Evolutionary conservation across 352 stramenopile species (phyloP), one percentile per base, ranked within the genome.

Genomic region (Ochromonadaceae sp.): DNA sequence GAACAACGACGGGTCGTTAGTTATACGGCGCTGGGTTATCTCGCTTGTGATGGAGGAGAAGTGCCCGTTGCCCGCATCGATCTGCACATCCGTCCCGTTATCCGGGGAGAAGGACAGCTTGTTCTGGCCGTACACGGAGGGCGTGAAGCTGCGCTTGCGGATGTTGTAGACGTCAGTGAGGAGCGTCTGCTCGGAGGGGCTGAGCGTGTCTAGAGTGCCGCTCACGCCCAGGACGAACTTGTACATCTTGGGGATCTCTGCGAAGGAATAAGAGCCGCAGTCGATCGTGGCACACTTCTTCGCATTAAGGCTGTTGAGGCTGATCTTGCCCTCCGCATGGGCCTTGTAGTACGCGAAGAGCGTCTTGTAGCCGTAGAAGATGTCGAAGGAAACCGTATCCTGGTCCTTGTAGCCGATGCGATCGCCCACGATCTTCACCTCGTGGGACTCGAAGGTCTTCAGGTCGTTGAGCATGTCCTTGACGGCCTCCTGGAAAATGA

Each of bases 371-470:
- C 76, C 76, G 53, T 71, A 77, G 0, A 67, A 76, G 2, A 69
- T 66, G 22, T 75, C 49, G 41, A 73, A 81, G 26, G 58, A 70
- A 26, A 81, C 73, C 7, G 67, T 67, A 59, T 80, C 74, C 66
- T 79, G 72, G 7, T 76, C 67, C 67, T 76, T 79, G 59, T 82
- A 79, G 0, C 73, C 72, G 53, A 82, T 82, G n/a, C 67, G 22
- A 52, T 76, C 67, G 34, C 55, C 50, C 26, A 42, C 32, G 30
- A 59, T 47, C 5, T 59, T 56, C 26, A 56, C 31, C 10, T 5
- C 34, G 5, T 5, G 5, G 17, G 10, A 30, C 5, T 5, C 5
- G 17, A 59, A 22, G 26, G 5, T 5, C 50, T 56, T 17, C 10
- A 59, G 5, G 5, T 46, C 50, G 30, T 31, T 49, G 39, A 43